Percentiles rank a stretch among this genome's conserved stretches.
Evolutionary conservation across 2,329 filamentous ascomycete genomes (phyloP).

Genomic region (Myriangium duriaei): DNA sequence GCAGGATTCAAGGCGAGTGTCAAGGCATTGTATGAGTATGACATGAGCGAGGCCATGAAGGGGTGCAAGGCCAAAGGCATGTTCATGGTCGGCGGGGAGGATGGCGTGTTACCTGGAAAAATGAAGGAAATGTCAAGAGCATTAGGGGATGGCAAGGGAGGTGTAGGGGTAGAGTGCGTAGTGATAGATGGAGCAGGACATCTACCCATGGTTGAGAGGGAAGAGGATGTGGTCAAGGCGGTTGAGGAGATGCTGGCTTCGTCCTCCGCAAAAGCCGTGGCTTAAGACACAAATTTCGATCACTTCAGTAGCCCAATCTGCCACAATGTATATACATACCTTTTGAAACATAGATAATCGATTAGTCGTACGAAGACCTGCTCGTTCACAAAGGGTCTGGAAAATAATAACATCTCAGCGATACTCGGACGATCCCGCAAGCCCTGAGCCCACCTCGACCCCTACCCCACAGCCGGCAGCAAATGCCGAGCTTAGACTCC

Average conservation of each 20-base stretch:
- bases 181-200: slow-evolving; percentile 62
- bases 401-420: too few species aligned
- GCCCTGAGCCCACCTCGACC: too few species aligned
- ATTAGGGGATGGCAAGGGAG: slow-evolving; percentile 35
- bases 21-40: slow-evolving; percentile 59
- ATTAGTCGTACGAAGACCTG: too few species aligned
- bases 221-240: slow-evolving; percentile 52
- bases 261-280: too few species aligned
- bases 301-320: too few species aligned
- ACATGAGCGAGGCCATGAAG: slow-evolving; percentile 47
- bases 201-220: slow-evolving; percentile 71
- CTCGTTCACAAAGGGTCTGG: too few species aligned
- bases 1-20: slow-evolving; percentile 56
- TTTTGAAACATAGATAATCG: too few species aligned
- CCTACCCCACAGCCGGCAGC: too few species aligned
- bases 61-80: slow-evolving; percentile 46
- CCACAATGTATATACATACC: too few species aligned
- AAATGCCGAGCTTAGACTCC: too few species aligned
- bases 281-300: too few species aligned
- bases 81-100: slow-evolving; percentile 60
- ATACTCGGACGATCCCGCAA: too few species aligned
- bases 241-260: slow-evolving; percentile 49
- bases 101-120: slow-evolving; percentile 63
- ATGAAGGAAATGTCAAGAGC: slow-evolving; percentile 61
- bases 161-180: slow-evolving; percentile 43